A percentile compares a stretch with the other conserved stretches of the same genome.
phyloP scores from a whole-genome alignment of 176 grass and related monocot species.

The Triticum monococcum region DNA sequence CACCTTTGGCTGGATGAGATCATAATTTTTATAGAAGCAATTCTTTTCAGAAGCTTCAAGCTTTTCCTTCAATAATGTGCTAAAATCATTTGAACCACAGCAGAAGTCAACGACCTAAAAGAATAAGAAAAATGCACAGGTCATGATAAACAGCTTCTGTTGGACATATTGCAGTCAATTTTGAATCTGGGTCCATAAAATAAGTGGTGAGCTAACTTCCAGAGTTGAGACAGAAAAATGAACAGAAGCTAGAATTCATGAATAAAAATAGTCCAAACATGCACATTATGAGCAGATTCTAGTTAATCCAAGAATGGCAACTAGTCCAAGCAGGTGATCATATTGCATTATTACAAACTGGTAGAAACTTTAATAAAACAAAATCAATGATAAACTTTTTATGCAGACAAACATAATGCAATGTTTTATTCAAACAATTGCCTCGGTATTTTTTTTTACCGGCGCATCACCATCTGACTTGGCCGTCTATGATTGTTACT shows the following conservation, averaged over 20 bases:
- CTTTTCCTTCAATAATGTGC: constrained; percentile 77
- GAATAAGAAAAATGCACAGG: constrained; percentile 3
- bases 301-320: constrained; percentile 8
- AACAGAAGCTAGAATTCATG: constrained; percentile 9
- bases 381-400: neutral
- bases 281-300: neutral
- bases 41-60: constrained; percentile 70
- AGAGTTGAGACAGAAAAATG: neutral
- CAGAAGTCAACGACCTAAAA: constrained; percentile 91
- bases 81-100: constrained; percentile 95
- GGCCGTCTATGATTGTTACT: neutral
- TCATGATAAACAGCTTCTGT: neutral
- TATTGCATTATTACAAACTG: neutral
- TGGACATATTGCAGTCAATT: neutral
- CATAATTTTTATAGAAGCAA: constrained; percentile 91
- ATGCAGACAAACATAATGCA: neutral
- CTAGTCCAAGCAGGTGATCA: neutral
- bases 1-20: constrained; percentile 81
- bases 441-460: neutral
- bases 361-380: neutral
- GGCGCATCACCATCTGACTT: neutral
- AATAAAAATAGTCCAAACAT: neutral
- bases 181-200: neutral
- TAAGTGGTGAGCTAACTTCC: neutral
- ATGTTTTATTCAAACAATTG: neutral